Percentiles rank a stretch among this genome's conserved stretches.
Conservation (phyloP, 192 early-diverging fungal species). For the Coemansia aciculifera region DNA sequence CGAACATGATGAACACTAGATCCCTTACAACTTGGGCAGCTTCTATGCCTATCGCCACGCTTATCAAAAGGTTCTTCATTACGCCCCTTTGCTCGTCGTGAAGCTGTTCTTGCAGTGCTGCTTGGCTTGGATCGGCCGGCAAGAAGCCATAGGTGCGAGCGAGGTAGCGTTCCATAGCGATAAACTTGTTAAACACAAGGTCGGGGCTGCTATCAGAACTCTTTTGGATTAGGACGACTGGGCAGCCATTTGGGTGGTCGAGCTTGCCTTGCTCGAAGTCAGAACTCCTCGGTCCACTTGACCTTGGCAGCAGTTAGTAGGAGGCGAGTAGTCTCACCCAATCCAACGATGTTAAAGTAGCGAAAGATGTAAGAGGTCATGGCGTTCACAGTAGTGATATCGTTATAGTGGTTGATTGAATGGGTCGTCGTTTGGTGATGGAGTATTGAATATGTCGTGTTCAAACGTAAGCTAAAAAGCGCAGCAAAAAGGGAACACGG, state of each 20-base stretch:
- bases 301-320: constrained; percentile 46
- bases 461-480: no score
- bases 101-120: constrained; percentile 27
- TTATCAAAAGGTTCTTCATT: background rate
- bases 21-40: background rate
- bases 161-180: constrained; percentile 58
- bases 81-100: constrained; percentile 13
- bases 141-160: constrained; percentile 50
- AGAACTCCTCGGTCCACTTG: constrained; percentile 36
- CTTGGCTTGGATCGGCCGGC: constrained; percentile 28
- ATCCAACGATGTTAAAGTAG: constrained; percentile 31
- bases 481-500: no score
- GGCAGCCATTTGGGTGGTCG: constrained; percentile 29
- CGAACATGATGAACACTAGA: constrained; percentile 6
- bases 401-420: no score
- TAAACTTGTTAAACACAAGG: constrained; percentile 41
- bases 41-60: no score
- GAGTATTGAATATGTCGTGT: no score
- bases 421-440: background rate
- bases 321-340: constrained; percentile 26
- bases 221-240: constrained; percentile 33
- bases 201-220: constrained; percentile 17
- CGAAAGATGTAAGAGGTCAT: constrained; percentile 21
- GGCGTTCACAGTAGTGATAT: no score
- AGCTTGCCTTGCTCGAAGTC: constrained; percentile 31